phyloP scores from a whole-genome alignment of 352 stramenopile genomes.

The Bremia lactucae region DNA sequence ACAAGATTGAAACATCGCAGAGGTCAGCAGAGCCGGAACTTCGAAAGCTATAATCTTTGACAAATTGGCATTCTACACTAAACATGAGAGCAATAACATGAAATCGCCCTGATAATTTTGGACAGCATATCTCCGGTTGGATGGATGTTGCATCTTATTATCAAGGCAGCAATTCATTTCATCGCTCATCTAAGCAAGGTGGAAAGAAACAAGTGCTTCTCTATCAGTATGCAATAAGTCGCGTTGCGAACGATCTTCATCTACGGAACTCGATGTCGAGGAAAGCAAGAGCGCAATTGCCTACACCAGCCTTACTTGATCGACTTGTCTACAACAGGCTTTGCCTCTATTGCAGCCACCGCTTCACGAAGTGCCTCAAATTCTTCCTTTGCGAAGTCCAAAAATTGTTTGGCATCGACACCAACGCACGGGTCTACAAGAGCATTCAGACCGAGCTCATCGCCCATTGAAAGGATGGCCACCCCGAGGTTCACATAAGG shows the following conservation, averaged over 20 bases:
- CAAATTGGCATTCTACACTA: too few relatives aligned
- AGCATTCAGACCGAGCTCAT: conserved; percentile 62
- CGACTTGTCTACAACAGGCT: conserved; percentile 20
- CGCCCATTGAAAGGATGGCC: conserved; percentile 57
- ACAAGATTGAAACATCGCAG: too few relatives aligned
- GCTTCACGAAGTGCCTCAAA: conserved; percentile 40
- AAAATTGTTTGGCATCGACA: conserved; percentile 49
- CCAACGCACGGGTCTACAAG: conserved; percentile 63
- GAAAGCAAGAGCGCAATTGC: conserved; percentile 5
- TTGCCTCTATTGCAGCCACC: conserved; percentile 20
- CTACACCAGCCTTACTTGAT: conserved; percentile 21
- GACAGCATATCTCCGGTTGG: conserved; percentile 11
- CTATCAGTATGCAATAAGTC: conserved; percentile 6
- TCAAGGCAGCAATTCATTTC: conserved; percentile 22
- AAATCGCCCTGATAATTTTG: conserved; percentile 18
- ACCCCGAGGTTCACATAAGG: conserved; percentile 71
- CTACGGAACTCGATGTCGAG: conserved; percentile 17
- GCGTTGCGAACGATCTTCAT: conserved; percentile 6
- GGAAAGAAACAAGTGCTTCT: conserved; percentile 2
- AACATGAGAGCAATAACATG: conserved; percentile 3
- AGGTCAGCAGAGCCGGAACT: too few relatives aligned
- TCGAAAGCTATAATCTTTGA: too few relatives aligned
- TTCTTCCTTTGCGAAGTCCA: conserved; percentile 52
- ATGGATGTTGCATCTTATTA: conserved; percentile 20
- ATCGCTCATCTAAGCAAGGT: conserved; percentile 12